Evolutionary conservation across 2,329 filamentous ascomycete genomes (phyloP).

Genomic region (Trichoderma sp.): DNA sequence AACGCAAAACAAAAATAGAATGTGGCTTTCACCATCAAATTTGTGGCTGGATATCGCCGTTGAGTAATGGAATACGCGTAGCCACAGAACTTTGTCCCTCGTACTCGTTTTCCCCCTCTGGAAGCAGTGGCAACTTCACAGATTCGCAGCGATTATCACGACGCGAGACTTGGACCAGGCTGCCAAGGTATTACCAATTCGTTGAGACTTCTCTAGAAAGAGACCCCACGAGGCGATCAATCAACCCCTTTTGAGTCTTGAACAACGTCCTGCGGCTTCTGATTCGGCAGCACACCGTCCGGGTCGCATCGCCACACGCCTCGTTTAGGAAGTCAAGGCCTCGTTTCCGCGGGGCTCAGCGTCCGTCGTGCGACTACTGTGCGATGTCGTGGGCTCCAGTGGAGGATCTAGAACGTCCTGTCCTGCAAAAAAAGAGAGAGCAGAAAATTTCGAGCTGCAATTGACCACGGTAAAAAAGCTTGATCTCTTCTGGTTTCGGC

Average conservation of each 20-base stretch:
- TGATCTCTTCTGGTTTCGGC: no score
- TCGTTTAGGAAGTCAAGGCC: not conserved
- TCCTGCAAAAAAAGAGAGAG: no score
- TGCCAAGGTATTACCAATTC: not conserved
- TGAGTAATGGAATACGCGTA: conserved; percentile 8
- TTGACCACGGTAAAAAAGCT: no score
- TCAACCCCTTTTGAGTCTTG: not conserved
- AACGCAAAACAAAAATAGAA: conserved; percentile 9
- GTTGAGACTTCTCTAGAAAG: not conserved
- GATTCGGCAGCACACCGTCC: not conserved
- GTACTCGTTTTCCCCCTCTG: no score
- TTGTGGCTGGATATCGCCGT: conserved; percentile 8
- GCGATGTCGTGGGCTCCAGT: not conserved
- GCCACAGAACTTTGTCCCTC: not conserved
- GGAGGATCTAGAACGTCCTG: no score
- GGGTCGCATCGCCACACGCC: not conserved
- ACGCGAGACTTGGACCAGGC: no score
- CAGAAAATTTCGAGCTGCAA: no score
- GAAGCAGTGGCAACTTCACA: not conserved
- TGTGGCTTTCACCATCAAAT: not conserved
- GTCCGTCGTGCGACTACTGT: not conserved
- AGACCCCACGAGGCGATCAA: not conserved
- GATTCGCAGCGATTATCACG: not conserved
- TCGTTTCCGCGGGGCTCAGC: conserved; percentile 4
- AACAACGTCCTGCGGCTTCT: not conserved